Evolutionary conservation across 2,329 filamentous ascomycete species (phyloP).

Genomic region (Diaporthe citrichinensis): DNA sequence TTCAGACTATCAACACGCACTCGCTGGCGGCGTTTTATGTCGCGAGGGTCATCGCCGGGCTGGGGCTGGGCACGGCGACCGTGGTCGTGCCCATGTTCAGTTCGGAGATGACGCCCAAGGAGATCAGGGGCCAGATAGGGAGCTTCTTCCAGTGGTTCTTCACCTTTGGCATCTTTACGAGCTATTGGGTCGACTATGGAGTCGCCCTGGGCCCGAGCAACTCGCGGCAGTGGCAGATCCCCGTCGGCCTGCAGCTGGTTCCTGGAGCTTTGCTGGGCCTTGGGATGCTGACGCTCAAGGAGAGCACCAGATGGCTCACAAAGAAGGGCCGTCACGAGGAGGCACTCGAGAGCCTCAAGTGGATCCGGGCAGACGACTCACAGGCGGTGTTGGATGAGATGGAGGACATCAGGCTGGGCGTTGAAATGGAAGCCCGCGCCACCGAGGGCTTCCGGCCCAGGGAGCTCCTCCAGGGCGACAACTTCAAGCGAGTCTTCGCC

Average conservation of each 20-base stretch:
- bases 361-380: slow-evolving; percentile 63
- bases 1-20: slow-evolving; percentile 59
- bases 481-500: slow-evolving; percentile 58
- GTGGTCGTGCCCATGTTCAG: slow-evolving; percentile 59
- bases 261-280: slow-evolving; percentile 62
- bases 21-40: slow-evolving; percentile 53
- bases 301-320: slow-evolving; percentile 65
- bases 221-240: slow-evolving; percentile 68
- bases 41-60: slow-evolving; percentile 49
- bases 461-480: slow-evolving; percentile 62
- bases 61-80: slow-evolving; percentile 50
- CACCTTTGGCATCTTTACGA: slow-evolving; percentile 49
- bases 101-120: slow-evolving; percentile 62
- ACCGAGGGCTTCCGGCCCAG: slow-evolving; percentile 58
- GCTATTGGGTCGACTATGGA: slow-evolving; percentile 63
- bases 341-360: slow-evolving; percentile 63
- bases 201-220: slow-evolving; percentile 49
- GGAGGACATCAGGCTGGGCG: slow-evolving; percentile 62
- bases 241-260: slow-evolving; percentile 65
- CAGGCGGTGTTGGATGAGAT: slow-evolving; percentile 58
- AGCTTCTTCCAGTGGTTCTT: slow-evolving; percentile 62
- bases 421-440: slow-evolving; percentile 60
- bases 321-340: slow-evolving; percentile 59
- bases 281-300: slow-evolving; percentile 62
- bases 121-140: slow-evolving; percentile 59